These are phyloP conservation scores for Tilletia setariae DNA, from an alignment of 1,284 basidiomycete species.

Conservation along the genomic window DNA sequence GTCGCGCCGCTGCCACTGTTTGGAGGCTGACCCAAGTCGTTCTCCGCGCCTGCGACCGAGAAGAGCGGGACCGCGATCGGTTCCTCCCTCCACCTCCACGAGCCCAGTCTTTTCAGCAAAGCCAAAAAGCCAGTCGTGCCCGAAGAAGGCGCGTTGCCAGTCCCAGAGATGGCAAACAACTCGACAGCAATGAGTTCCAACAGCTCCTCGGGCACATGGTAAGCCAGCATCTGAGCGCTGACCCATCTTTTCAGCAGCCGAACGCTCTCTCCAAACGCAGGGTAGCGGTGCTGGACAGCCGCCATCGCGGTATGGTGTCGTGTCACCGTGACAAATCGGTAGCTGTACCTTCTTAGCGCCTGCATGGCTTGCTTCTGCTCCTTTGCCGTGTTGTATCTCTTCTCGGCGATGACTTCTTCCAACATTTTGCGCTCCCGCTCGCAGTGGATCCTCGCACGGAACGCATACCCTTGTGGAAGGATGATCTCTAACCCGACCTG, in stretches of 20 bases:
- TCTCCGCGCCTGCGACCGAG: slow-evolving; percentile 58
- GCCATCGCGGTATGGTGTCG: slow-evolving; percentile 80
- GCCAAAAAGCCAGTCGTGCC: slow-evolving; percentile 70
- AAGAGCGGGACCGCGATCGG: slow-evolving; percentile 60
- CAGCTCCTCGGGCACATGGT: slow-evolving; percentile 70
- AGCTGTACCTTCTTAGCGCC: slow-evolving; percentile 67
- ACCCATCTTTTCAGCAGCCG: slow-evolving; percentile 91
- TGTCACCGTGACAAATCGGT: slow-evolving; percentile 73
- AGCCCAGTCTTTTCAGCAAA: slow-evolving; percentile 69
- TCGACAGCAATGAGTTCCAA: slow-evolving; percentile 78
- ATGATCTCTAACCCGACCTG: slow-evolving; percentile 72
- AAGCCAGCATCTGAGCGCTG: slow-evolving; percentile 75
- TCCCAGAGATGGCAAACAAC: slow-evolving; percentile 57
- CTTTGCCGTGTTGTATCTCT: slow-evolving; percentile 47
- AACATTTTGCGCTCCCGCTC: slow-evolving; percentile 79
- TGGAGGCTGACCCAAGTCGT: slow-evolving; percentile 11
- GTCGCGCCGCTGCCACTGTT: not conserved
- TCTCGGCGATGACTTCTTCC: slow-evolving; percentile 64
- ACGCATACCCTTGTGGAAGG: slow-evolving; percentile 80
- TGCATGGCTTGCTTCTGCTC: slow-evolving; percentile 62
- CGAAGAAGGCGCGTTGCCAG: slow-evolving; percentile 55
- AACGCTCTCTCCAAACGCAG: slow-evolving; percentile 77
- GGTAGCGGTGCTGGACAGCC: slow-evolving; percentile 73
- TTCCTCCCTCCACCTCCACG: slow-evolving; percentile 70
- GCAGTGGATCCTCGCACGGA: slow-evolving; percentile 77